Percentiles rank a stretch among this genome's conserved stretches.
Evolutionary conservation across 163 green algal species (phyloP).

Genomic region (Botryococcus braunii): DNA sequence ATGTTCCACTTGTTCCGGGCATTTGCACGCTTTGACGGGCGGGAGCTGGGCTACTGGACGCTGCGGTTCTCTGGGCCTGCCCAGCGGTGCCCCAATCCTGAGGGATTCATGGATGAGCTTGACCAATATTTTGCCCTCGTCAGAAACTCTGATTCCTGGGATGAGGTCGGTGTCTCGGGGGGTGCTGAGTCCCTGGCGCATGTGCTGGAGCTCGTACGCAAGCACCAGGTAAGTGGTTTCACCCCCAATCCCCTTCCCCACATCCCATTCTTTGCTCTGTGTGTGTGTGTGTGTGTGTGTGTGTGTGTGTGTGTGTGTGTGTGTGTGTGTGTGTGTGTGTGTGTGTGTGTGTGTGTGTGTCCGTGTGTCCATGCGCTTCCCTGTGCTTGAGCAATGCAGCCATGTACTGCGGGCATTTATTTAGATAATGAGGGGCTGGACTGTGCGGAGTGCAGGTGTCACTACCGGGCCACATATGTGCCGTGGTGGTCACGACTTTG

Average conservation of each 20-base stretch:
- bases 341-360: too few species aligned
- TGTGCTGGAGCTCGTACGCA: constrained; percentile 18
- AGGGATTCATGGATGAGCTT: constrained; percentile 5
- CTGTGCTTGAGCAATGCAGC: too few species aligned
- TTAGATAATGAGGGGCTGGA: too few species aligned
- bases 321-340: too few species aligned
- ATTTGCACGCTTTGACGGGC: constrained; percentile 58
- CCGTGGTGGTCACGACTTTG: constrained; percentile 87
- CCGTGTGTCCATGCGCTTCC: too few species aligned
- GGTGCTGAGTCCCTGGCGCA: constrained; percentile 17
- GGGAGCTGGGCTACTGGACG: constrained; percentile 37
- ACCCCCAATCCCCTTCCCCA: too few species aligned
- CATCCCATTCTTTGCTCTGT: too few species aligned
- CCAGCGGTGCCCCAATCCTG: constrained; percentile 12
- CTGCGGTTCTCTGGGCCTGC: constrained; percentile 9
- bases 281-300: too few species aligned
- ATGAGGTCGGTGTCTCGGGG: not conserved
- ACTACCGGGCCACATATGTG: constrained; percentile 68
- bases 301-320: too few species aligned
- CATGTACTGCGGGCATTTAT: too few species aligned
- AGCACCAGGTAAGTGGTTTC: constrained; percentile 9
- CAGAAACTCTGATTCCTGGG: not conserved
- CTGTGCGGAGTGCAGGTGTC: constrained; percentile 48
- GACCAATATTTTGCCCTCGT: constrained; percentile 2
- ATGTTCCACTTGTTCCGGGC: constrained; percentile 68